Evolutionary conservation across 2,329 filamentous ascomycete genomes (phyloP), one percentile per base, ranked within the genome.

Genomic region (Fusarium pseudocircinatum): DNA sequence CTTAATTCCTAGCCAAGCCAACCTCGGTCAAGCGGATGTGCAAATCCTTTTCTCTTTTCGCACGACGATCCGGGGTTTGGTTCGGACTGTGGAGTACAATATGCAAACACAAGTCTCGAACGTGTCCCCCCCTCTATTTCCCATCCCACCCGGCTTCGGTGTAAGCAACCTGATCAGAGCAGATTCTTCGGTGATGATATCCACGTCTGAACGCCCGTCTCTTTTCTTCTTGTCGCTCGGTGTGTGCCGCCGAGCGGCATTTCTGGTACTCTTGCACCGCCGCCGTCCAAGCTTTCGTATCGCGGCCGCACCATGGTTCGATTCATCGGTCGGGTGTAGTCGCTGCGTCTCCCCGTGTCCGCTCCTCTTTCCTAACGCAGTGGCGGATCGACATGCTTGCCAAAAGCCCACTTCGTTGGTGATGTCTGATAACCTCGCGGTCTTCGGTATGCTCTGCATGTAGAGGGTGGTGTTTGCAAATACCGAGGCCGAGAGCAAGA

Each of bases 221-320:
- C 30, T 34, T 18, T 24, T 24, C 34, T 16, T 36, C 13, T 36
- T 18, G 12, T 32, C 30, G 30, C 61, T 74, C 72, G 72, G 72
- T 69, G 46, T 70, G 72, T 47, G 72, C 60, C 69, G 63, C 72
- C 69, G 72, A 75, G 63, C 64, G 36, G 58, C 68, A 63, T 62
- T 37, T 59, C 22, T 62, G 49, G 52, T 40, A 28, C 52, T 43
- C 52, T 54, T 47, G 49, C 49, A 52, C 49, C 32, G 49, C 49
- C 49, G 32, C 32, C 30, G 42, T 36, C 40, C 53, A 61, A 58
- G 36, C 49, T n/a, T 53, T 60, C 49, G 34, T 63, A 44, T 54
- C 46, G n/a, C 39, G 26, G 26, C 56, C 30, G 42, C 34, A 30
- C 44, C 44, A 63, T 74, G n/a, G 72, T 73, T 58, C 69, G 72